Percentiles rank a stretch among this genome's conserved stretches.
phyloP scores from a whole-genome alignment of 345 rosid species.

The Hypericum perforatum region DNA sequence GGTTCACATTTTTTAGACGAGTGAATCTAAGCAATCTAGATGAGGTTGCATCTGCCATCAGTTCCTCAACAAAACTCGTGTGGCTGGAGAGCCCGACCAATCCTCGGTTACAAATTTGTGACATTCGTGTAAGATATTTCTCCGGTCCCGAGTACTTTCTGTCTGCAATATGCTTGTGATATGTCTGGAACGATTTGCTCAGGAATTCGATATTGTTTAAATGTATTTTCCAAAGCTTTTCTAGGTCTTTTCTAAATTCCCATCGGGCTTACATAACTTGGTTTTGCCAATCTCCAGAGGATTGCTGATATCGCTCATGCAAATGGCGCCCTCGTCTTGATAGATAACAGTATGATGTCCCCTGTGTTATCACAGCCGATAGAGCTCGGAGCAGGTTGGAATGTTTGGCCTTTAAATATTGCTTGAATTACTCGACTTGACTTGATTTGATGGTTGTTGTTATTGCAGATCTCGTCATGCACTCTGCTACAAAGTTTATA shows the following conservation, averaged over 20 bases:
- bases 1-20: slow-evolving; percentile 42
- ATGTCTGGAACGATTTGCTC: too few relatives aligned
- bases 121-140: slow-evolving; percentile 47
- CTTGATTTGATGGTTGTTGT: slow-evolving; percentile 11
- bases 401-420: background rate
- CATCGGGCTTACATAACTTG: background rate
- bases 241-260: too few relatives aligned
- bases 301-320: slow-evolving; percentile 78
- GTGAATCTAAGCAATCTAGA: slow-evolving; percentile 58
- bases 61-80: slow-evolving; percentile 73
- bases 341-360: slow-evolving; percentile 92
- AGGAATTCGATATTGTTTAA: background rate
- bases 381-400: slow-evolving; percentile 95
- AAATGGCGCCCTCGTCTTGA: slow-evolving; percentile 72
- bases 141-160: too few relatives aligned
- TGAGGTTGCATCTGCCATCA: slow-evolving; percentile 72
- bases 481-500: slow-evolving; percentile 88
- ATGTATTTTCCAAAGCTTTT: background rate
- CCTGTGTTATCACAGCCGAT: slow-evolving; percentile 78
- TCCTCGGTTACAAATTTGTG: slow-evolving; percentile 75
- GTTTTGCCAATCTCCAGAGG: slow-evolving; percentile 33
- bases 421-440: slow-evolving; percentile 6
- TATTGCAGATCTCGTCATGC: slow-evolving; percentile 84
- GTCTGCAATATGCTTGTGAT: too few relatives aligned
- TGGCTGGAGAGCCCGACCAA: slow-evolving; percentile 94